A percentile compares a stretch with the other conserved stretches of the same genome.
Evolutionary conservation across 257 asterid species (phyloP).

Genomic region (Jacaranda copaia): DNA sequence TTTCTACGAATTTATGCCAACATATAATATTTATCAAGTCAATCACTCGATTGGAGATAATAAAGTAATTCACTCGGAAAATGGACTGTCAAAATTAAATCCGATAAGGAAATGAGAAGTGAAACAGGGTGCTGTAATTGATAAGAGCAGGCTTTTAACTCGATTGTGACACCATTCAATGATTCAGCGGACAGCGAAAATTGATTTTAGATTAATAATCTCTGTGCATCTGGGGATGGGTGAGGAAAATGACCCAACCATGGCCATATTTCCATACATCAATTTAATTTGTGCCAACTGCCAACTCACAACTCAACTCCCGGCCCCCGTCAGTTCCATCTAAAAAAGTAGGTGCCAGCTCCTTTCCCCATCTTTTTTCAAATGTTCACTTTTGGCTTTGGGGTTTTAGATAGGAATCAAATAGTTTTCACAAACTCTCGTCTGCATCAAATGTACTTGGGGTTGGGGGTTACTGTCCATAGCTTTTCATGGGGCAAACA

Average conservation of each 20-base stretch:
- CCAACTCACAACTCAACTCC: too few relatives aligned
- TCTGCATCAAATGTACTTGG: neutral
- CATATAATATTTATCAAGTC: too few relatives aligned
- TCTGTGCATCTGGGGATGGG: constrained; percentile 3
- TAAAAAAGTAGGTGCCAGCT: too few relatives aligned
- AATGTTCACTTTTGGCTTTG: too few relatives aligned
- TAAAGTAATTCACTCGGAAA: neutral
- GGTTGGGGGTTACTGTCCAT: neutral
- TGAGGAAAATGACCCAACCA: constrained; percentile 32
- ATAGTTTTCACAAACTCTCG: neutral
- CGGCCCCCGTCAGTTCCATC: too few relatives aligned
- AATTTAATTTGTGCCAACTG: too few relatives aligned
- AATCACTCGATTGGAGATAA: too few relatives aligned
- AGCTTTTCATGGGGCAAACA: neutral
- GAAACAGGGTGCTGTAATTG: neutral
- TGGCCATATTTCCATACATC: neutral
- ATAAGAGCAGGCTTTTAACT: constrained; percentile 20
- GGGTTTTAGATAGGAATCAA: neutral
- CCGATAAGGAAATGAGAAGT: constrained; percentile 1
- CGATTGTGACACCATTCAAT: constrained; percentile 19
- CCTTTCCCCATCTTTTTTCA: too few relatives aligned
- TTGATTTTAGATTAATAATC: neutral
- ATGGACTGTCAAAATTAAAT: neutral
- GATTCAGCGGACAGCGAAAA: neutral
- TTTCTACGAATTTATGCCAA: too few relatives aligned